phyloP scores from a whole-genome alignment of 176 grass and related monocot species.

The Triticum dicoccoides region DNA sequence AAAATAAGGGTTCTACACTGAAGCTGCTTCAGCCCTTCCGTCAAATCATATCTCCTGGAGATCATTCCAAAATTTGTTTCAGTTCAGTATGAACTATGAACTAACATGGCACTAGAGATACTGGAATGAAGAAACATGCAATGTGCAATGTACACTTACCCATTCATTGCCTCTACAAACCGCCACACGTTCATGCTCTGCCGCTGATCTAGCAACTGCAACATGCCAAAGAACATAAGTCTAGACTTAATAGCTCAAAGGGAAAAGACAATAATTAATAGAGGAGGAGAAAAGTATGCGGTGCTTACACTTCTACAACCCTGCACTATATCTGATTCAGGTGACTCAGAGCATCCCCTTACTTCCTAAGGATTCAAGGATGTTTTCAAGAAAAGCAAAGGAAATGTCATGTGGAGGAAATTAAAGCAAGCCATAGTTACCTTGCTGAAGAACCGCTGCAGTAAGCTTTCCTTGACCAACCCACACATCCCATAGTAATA shows the following conservation, averaged over 20 bases:
- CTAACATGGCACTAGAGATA: background rate
- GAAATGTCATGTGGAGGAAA: constrained; percentile 13
- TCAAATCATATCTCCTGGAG: constrained; percentile 88
- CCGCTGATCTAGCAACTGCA: constrained; percentile 87
- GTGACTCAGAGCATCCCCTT: constrained; percentile 74
- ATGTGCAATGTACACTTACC: constrained; percentile 29
- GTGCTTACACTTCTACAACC: constrained; percentile 87
- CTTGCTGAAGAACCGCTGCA: constrained; percentile 98
- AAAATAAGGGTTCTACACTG: constrained; percentile 93
- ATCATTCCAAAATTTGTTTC: constrained; percentile 8
- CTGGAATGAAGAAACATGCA: background rate
- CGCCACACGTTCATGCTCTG: constrained; percentile 84
- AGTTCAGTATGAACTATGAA: background rate
- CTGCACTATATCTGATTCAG: constrained; percentile 95
- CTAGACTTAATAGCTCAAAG: constrained; percentile 23
- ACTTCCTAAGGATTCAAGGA: constrained; percentile 62
- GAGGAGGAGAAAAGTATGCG: background rate
- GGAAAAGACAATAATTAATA: background rate
- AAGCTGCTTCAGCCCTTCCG: constrained; percentile 73
- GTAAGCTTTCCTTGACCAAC: constrained; percentile 80
- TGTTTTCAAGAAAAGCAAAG: constrained; percentile 5
- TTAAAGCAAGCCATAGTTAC: constrained; percentile 33
- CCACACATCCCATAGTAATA: constrained; percentile 98
- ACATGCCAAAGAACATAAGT: constrained; percentile 5
- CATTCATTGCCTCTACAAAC: constrained; percentile 89